Percentiles rank a stretch among this genome's conserved stretches.
Conservation (phyloP, 805 yeast species). For the Pichia ethanolica region DNA sequence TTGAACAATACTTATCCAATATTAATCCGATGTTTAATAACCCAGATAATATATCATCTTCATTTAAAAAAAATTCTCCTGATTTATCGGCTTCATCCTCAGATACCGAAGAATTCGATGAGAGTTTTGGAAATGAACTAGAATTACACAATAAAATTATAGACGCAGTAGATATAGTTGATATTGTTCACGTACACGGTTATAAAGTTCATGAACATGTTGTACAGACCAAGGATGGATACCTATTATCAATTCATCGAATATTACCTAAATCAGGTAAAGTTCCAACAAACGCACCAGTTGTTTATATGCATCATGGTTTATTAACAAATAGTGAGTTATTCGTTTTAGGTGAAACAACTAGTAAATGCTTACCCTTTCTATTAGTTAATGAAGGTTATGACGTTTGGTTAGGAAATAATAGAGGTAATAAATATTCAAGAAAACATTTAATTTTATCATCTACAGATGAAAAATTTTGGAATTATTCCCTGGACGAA, state of each 20-base stretch:
- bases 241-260: slow-evolving; percentile 70
- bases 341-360: slow-evolving; percentile 38
- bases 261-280: slow-evolving; percentile 29
- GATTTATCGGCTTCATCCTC: neutral
- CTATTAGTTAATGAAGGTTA: slow-evolving; percentile 70
- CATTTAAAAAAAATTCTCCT: neutral
- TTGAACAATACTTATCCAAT: slow-evolving; percentile 14
- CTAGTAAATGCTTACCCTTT: slow-evolving; percentile 55
- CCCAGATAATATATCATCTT: slow-evolving; percentile 18
- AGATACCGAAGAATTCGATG: neutral
- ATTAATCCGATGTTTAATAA: slow-evolving; percentile 13
- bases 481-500: slow-evolving; percentile 91
- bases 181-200: slow-evolving; percentile 37
- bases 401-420: slow-evolving; percentile 93
- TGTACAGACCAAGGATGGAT: slow-evolving; percentile 71
- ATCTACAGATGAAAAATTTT: slow-evolving; percentile 44
- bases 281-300: slow-evolving; percentile 18
- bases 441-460: slow-evolving; percentile 55
- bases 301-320: slow-evolving; percentile 86
- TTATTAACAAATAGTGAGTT: slow-evolving; percentile 78
- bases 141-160: slow-evolving; percentile 15
- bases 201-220: slow-evolving; percentile 70
- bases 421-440: slow-evolving; percentile 86
- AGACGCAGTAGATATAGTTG: slow-evolving; percentile 25
- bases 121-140: neutral